A percentile compares a stretch with the other conserved stretches of the same genome.
Evolutionary conservation across 2,329 filamentous ascomycete species (phyloP).

Genomic region (Hypoxylon sp.): DNA sequence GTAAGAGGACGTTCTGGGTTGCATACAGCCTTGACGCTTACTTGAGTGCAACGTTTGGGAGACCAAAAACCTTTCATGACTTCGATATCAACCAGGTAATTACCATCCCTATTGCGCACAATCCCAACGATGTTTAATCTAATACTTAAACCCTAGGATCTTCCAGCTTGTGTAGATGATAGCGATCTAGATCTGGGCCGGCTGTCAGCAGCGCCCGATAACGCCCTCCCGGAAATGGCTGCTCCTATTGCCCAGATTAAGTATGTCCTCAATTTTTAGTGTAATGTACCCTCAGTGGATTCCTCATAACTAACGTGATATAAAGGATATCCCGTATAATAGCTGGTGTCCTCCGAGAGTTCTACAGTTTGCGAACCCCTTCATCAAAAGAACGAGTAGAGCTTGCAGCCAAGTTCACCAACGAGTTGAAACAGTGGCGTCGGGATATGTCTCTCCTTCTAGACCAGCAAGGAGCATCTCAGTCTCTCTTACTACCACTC

Average conservation of each 20-base stretch:
- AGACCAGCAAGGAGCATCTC: constrained; percentile 59
- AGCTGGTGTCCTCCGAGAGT: constrained; percentile 60
- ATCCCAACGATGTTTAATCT: neutral
- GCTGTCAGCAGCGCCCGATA: constrained; percentile 7
- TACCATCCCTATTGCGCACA: neutral
- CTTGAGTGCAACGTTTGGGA: constrained; percentile 72
- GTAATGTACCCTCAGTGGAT: neutral
- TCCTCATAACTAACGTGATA: neutral
- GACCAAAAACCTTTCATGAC: constrained; percentile 73
- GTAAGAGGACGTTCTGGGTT: constrained; percentile 71
- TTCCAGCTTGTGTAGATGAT: constrained; percentile 70
- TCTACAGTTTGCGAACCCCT: constrained; percentile 58
- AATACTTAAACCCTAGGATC: constrained; percentile 59
- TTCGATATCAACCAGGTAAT: constrained; percentile 69
- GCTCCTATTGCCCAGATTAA: constrained; percentile 62
- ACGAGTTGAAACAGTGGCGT: constrained; percentile 62
- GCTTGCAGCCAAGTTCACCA: constrained; percentile 59
- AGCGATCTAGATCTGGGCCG: constrained; percentile 57
- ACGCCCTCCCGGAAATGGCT: constrained; percentile 56
- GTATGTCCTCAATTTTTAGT: constrained; percentile 36
- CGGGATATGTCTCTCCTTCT: constrained; percentile 61
- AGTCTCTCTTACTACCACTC: constrained; percentile 62
- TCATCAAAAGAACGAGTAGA: constrained; percentile 52
- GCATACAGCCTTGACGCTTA: constrained; percentile 76
- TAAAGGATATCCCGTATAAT: constrained; percentile 59